Conservation (phyloP, 2,329 filamentous ascomycete species). For the Penicillium sp. region DNA sequence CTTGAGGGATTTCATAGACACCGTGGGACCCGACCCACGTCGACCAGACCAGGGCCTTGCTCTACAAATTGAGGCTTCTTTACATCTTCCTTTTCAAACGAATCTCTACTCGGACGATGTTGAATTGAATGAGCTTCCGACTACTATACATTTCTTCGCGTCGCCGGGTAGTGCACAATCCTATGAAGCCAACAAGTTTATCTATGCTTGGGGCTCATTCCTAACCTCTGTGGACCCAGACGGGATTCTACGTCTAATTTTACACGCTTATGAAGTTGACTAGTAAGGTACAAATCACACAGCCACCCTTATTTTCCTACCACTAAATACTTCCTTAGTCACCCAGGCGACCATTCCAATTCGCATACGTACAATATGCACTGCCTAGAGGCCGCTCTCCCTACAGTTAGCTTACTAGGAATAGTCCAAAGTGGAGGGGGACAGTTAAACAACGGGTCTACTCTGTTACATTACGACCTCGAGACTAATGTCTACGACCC, state of each 20-base stretch:
- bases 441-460: background rate
- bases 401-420: background rate
- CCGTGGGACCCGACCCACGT: too few relatives aligned
- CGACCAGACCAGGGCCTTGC: too few relatives aligned
- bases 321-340: background rate
- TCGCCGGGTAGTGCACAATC: background rate
- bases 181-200: background rate
- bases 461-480: background rate
- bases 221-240: background rate
- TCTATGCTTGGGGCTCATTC: background rate
- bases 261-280: background rate
- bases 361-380: background rate
- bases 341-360: background rate
- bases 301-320: background rate
- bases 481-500: background rate
- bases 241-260: background rate
- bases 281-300: background rate
- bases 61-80: too few relatives aligned
- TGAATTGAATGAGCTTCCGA: background rate
- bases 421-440: background rate
- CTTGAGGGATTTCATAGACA: too few relatives aligned
- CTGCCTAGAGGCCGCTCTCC: background rate
- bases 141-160: background rate
- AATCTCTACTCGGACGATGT: background rate
- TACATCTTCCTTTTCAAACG: background rate